Evolutionary conservation across 2,329 filamentous ascomycete genomes (phyloP).

Genomic region (Cladosporium sp.): DNA sequence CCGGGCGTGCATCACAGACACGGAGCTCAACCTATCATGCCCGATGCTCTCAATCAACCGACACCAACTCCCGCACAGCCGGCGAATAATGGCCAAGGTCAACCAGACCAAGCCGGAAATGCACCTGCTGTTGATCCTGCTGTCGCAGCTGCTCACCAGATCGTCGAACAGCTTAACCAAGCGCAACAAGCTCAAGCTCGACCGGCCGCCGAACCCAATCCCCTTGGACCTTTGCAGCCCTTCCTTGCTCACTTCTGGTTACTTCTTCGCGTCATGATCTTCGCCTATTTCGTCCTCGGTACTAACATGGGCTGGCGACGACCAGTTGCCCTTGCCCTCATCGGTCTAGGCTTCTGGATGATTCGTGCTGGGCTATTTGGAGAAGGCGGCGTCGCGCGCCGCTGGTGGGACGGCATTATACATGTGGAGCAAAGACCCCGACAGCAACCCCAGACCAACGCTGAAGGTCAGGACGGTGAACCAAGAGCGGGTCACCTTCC

Average conservation of each 20-base stretch:
- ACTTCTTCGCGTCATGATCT: slow-evolving; percentile 54
- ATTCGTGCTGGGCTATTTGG: slow-evolving; percentile 40
- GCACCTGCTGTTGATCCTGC: slow-evolving; percentile 9
- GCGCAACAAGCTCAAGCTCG: slow-evolving; percentile 18
- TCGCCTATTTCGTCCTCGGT: slow-evolving; percentile 55
- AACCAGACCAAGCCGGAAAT: slow-evolving; percentile 15
- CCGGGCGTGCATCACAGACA: neutral
- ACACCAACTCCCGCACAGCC: slow-evolving; percentile 16
- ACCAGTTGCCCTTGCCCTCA: slow-evolving; percentile 37
- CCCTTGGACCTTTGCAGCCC: slow-evolving; percentile 25
- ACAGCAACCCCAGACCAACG: slow-evolving; percentile 3
- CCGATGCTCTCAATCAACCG: slow-evolving; percentile 11
- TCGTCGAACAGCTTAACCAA: slow-evolving; percentile 12
- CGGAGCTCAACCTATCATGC: neutral
- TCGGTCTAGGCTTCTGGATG: slow-evolving; percentile 39
- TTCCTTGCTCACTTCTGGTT: slow-evolving; percentile 50
- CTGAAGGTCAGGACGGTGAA: slow-evolving; percentile 8
- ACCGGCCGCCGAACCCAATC: neutral
- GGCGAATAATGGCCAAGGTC: neutral
- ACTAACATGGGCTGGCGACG: slow-evolving; percentile 42
- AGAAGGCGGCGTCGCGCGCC: slow-evolving; percentile 33
- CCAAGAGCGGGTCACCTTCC: slow-evolving; percentile 25
- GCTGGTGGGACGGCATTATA: slow-evolving; percentile 45
- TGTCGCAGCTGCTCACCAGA: slow-evolving; percentile 13
- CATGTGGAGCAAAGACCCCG: slow-evolving; percentile 20